These are phyloP conservation scores for Fusarium oxysporum DNA, from an alignment of 2,329 filamentous ascomycete species.

Conservation along the genomic window DNA sequence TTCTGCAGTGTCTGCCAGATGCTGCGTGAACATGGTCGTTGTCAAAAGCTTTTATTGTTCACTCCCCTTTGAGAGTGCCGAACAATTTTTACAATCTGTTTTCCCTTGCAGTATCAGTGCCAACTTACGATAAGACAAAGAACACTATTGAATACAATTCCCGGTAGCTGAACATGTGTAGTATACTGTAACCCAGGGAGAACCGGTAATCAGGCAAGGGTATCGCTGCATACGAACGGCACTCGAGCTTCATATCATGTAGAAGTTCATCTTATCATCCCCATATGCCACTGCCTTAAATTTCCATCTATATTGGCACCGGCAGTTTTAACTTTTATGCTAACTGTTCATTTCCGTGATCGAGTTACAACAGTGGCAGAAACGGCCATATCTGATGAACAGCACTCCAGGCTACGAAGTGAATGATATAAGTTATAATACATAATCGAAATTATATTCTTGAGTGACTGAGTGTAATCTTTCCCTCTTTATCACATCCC, in stretches of 20 bases:
- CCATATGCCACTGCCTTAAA: not conserved
- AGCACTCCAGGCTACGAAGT: not conserved
- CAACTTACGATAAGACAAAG: not conserved
- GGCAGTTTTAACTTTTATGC: not conserved
- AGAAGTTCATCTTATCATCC: rapidly evolving
- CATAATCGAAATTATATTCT: not conserved
- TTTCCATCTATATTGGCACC: rapidly evolving
- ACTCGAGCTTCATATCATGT: not conserved
- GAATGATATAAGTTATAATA: not conserved
- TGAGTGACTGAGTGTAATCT: rapidly evolving
- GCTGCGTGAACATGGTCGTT: not conserved
- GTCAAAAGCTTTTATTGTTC: not conserved
- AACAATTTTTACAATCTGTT: not conserved
- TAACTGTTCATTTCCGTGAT: not conserved
- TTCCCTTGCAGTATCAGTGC: not conserved
- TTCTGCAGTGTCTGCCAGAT: not conserved
- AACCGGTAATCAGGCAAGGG: too few relatives aligned
- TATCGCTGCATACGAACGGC: not conserved
- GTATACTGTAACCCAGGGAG: rapidly evolving
- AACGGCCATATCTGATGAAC: not conserved
- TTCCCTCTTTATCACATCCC: too few relatives aligned
- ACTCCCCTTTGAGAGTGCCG: not conserved
- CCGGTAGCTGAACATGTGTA: not conserved
- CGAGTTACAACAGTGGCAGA: not conserved
- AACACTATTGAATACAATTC: not conserved